Conservation (phyloP, 2,329 filamentous ascomycete species). For the Triangularia setosa region DNA sequence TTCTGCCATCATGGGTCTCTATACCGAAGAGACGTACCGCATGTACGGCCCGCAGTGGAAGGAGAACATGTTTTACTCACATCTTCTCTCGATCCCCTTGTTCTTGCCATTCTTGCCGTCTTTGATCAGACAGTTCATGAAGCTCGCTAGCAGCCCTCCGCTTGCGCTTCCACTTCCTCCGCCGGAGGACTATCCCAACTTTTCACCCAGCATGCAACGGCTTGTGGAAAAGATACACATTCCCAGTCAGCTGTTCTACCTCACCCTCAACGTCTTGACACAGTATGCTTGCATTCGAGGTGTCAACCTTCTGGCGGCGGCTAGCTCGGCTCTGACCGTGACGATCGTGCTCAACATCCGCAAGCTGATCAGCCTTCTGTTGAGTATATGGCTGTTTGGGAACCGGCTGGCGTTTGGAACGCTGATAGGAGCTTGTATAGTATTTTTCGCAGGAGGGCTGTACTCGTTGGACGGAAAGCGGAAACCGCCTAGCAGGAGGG, state of each 20-base stretch:
- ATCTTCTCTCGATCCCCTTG: slow-evolving; percentile 69
- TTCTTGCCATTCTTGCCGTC: slow-evolving; percentile 69
- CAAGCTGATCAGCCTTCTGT: slow-evolving; percentile 83
- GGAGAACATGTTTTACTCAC: slow-evolving; percentile 94
- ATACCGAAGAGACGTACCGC: slow-evolving; percentile 86
- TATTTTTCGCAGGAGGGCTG: slow-evolving; percentile 85
- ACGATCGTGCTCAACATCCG: slow-evolving; percentile 95
- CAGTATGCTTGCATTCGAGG: slow-evolving; percentile 95
- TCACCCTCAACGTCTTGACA: slow-evolving; percentile 75
- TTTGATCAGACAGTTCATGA: slow-evolving; percentile 60
- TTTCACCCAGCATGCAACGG: slow-evolving; percentile 38
- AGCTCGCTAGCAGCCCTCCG: slow-evolving; percentile 60
- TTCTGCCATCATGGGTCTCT: slow-evolving; percentile 91
- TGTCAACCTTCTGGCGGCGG: slow-evolving; percentile 88
- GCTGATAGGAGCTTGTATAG: slow-evolving; percentile 73
- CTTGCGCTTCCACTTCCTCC: slow-evolving; percentile 43
- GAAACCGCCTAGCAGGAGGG: slow-evolving; percentile 32
- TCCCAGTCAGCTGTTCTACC: slow-evolving; percentile 68
- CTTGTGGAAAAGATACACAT: slow-evolving; percentile 40
- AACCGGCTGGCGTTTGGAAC: slow-evolving; percentile 76
- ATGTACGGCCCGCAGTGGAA: slow-evolving; percentile 86
- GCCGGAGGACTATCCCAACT: slow-evolving; percentile 30
- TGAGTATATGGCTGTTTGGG: slow-evolving; percentile 93
- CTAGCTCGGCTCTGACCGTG: slow-evolving; percentile 86
- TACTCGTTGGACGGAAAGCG: slow-evolving; percentile 70